Conservation (phyloP, 2,329 filamentous ascomycete species). For the Xylariales sp. region DNA sequence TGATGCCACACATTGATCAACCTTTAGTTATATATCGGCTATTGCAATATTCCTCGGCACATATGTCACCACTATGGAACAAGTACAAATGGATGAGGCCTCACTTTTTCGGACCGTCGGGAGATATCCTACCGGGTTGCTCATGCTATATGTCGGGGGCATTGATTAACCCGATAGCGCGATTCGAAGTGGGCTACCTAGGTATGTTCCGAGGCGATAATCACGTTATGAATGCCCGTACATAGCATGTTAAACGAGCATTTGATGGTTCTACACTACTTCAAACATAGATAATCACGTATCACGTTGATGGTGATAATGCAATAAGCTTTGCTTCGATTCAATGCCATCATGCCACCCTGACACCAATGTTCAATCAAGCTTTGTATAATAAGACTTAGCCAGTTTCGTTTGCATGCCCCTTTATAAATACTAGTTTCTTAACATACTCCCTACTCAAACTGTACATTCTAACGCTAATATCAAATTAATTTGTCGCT, state of each 20-base stretch:
- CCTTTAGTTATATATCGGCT: background rate
- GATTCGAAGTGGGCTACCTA: background rate
- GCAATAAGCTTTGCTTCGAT: background rate
- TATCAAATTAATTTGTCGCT: too few species aligned
- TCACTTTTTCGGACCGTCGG: slow-evolving; percentile 23
- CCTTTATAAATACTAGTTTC: too few species aligned
- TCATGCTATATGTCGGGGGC: slow-evolving; percentile 4
- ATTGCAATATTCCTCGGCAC: background rate
- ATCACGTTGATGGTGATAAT: background rate
- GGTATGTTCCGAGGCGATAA: background rate
- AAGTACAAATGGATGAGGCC: slow-evolving; percentile 20
- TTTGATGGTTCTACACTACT: background rate
- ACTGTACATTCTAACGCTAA: too few species aligned
- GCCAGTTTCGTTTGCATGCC: too few species aligned
- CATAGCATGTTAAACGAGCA: background rate
- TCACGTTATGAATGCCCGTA: background rate
- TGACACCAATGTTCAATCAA: background rate
- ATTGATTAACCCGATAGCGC: slow-evolving; percentile 14
- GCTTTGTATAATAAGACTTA: background rate
- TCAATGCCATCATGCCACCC: background rate
- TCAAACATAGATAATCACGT: background rate
- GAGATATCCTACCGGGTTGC: slow-evolving; percentile 9
- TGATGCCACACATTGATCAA: background rate
- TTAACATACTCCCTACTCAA: too few species aligned
- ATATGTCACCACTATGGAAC: slow-evolving; percentile 1